Conservation (phyloP, 139 green algal genomes). For the Coccomyxa sp. region DNA sequence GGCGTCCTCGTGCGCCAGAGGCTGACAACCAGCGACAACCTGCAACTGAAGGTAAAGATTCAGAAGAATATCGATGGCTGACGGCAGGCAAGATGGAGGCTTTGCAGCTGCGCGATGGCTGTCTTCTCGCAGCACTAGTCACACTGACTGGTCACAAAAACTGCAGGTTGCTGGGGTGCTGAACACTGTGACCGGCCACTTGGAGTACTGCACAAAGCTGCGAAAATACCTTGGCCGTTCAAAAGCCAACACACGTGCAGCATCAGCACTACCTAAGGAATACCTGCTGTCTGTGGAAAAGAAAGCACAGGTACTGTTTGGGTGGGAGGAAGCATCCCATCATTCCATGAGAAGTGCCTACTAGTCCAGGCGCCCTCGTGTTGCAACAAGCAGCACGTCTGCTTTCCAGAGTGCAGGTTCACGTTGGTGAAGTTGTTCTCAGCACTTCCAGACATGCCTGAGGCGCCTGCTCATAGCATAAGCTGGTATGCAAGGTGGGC, state of each 20-base stretch:
- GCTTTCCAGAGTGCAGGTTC: neutral
- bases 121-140: neutral
- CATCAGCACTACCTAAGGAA: neutral
- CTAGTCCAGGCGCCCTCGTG: neutral
- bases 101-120: neutral
- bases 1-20: neutral
- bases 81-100: neutral
- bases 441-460: neutral
- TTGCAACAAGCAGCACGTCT: neutral
- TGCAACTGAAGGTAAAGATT: neutral
- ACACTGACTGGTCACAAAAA: too few species aligned
- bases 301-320: neutral
- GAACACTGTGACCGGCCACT: neutral
- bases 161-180: constrained; percentile 8
- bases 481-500: constrained; percentile 3
- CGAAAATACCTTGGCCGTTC: neutral
- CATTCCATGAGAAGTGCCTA: neutral
- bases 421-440: neutral
- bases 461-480: neutral
- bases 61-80: neutral
- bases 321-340: neutral
- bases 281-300: neutral
- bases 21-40: neutral
- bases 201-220: neutral
- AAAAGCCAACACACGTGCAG: neutral